phyloP scores from a whole-genome alignment of 2,329 filamentous ascomycete genomes.

The Arthrobotrys megalospora region DNA sequence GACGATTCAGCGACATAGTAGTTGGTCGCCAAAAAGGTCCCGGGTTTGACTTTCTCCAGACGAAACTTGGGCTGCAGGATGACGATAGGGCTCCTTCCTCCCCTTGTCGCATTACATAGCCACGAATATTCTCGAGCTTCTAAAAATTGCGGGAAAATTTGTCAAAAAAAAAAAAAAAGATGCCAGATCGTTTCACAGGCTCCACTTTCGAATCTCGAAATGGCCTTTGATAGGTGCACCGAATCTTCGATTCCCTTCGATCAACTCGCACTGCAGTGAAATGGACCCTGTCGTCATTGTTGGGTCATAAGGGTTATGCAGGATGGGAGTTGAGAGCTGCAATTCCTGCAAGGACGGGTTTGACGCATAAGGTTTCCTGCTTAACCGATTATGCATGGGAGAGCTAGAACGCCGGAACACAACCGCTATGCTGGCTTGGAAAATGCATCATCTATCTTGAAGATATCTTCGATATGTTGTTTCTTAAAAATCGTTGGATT shows the following conservation, averaged over 20 bases:
- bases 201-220: slow-evolving; percentile 5
- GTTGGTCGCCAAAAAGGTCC: slow-evolving; percentile 33
- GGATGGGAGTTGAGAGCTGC: neutral
- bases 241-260: slow-evolving; percentile 16
- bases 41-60: slow-evolving; percentile 24
- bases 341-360: slow-evolving; percentile 52
- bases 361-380: slow-evolving; percentile 61
- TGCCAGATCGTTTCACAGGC: slow-evolving; percentile 4
- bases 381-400: slow-evolving; percentile 59
- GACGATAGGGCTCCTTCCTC: slow-evolving; percentile 41
- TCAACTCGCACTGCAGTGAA: slow-evolving; percentile 18
- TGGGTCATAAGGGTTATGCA: slow-evolving; percentile 54
- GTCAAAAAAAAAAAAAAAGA: slow-evolving; percentile 7
- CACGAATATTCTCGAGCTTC: slow-evolving; percentile 35
- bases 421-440: slow-evolving; percentile 8
- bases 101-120: slow-evolving; percentile 45
- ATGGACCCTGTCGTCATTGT: slow-evolving; percentile 60
- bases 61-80: slow-evolving; percentile 46
- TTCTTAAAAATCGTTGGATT: slow-evolving; percentile 4
- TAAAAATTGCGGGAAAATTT: slow-evolving; percentile 16
- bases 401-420: slow-evolving; percentile 21
- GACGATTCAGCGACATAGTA: neutral
- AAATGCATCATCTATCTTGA: neutral
- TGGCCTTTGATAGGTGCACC: neutral
- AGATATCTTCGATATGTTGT: slow-evolving; percentile 4